These are phyloP conservation scores for Nitzschia sp. DNA, from an alignment of 108 stramenopile genomes.

Conservation along the genomic window DNA sequence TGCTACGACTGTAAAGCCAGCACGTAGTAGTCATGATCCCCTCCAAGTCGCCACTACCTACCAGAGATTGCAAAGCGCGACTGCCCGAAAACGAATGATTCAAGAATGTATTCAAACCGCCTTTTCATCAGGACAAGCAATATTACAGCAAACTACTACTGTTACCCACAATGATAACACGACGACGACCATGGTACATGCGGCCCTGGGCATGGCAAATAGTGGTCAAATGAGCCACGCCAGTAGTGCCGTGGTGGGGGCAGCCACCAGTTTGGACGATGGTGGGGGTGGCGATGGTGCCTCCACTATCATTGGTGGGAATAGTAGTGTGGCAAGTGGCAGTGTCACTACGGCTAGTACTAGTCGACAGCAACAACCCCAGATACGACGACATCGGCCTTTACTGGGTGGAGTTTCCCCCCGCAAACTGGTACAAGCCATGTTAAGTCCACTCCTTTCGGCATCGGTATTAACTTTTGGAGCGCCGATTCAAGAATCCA, in stretches of 20 bases:
- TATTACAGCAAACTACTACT: too few relatives aligned
- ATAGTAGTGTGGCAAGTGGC: too few relatives aligned
- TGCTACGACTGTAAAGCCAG: neutral
- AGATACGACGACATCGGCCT: slow-evolving; percentile 2
- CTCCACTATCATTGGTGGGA: too few relatives aligned
- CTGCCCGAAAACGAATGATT: slow-evolving; percentile 25
- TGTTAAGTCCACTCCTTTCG: slow-evolving; percentile 43
- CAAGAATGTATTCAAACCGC: slow-evolving; percentile 35
- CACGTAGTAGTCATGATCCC: neutral
- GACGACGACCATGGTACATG: too few relatives aligned
- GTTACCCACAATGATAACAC: too few relatives aligned
- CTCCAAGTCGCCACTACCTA: neutral
- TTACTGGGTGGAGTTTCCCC: neutral
- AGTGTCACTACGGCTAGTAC: neutral
- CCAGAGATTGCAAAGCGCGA: slow-evolving; percentile 23
- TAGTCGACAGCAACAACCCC: neutral
- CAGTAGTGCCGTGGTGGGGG: neutral
- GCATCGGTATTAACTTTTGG: slow-evolving; percentile 26
- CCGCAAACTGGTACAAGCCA: slow-evolving; percentile 6
- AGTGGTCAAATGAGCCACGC: neutral
- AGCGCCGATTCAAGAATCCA: slow-evolving; percentile 10
- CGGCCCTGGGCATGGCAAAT: neutral
- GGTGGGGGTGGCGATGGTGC: too few relatives aligned
- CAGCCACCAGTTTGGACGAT: too few relatives aligned
- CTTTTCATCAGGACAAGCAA: slow-evolving; percentile 7